These are phyloP conservation scores for Orychophragmus violaceus DNA, from an alignment of 345 rosid genomes.

Conservation along the genomic window DNA sequence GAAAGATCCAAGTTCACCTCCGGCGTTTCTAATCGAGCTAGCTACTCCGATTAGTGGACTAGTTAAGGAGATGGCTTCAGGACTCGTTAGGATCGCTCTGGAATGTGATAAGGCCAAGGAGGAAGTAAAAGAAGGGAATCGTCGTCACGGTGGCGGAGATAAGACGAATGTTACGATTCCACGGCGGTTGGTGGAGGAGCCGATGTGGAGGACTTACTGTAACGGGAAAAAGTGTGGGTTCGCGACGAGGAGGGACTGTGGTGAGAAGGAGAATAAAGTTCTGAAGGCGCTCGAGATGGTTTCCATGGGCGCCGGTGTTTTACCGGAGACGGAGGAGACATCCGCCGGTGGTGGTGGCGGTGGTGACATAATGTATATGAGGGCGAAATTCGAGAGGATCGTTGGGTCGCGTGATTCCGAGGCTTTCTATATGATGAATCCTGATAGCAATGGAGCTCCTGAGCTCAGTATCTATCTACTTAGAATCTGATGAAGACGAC, in stretches of 20 bases:
- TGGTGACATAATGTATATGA: conserved; percentile 61
- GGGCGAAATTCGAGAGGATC: conserved; percentile 89
- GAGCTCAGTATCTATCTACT: conserved; percentile 93
- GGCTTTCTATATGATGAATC: conserved; percentile 99
- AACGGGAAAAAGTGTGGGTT: conserved; percentile 91
- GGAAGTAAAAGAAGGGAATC: conserved; percentile 15
- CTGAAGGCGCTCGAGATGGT: conserved; percentile 87
- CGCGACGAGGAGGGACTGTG: conserved; percentile 73
- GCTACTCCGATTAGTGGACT: conserved; percentile 88
- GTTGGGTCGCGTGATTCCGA: conserved; percentile 97
- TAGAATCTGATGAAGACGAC: conserved; percentile 46
- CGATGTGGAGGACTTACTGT: conserved; percentile 88
- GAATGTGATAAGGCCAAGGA: conserved; percentile 71
- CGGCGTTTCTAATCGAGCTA: conserved; percentile 79
- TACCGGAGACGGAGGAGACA: conserved; percentile 45
- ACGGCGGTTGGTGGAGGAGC: conserved; percentile 74
- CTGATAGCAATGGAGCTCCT: conserved; percentile 94
- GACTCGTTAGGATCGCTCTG: conserved; percentile 83
- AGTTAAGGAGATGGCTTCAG: conserved; percentile 95
- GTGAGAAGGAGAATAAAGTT: conserved; percentile 61
- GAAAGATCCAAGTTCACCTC: conserved; percentile 67
- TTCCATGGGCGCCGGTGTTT: conserved; percentile 97
- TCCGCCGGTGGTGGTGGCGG: conserved; percentile 20
- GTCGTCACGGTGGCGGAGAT: conserved; percentile 11
- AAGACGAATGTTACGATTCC: conserved; percentile 18